A percentile compares a stretch with the other conserved stretches of the same genome.
Conservation (phyloP, 2,329 filamentous ascomycete species). For the Oidium heveae region DNA sequence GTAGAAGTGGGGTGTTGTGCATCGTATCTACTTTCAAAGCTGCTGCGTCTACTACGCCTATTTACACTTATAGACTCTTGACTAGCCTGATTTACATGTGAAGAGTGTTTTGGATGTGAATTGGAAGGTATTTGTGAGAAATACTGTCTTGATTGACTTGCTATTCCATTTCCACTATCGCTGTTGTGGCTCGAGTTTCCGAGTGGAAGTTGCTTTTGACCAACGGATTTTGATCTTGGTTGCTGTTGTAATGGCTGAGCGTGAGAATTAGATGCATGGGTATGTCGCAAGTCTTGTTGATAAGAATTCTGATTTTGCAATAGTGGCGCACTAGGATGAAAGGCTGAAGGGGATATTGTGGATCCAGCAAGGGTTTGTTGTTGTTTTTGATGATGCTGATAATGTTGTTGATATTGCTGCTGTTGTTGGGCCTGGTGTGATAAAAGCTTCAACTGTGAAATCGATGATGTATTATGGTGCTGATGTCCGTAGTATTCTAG, state of each 20-base stretch:
- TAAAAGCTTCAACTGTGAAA: constrained; percentile 8
- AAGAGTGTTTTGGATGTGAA: not conserved
- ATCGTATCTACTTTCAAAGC: not conserved
- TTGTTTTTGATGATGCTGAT: not conserved
- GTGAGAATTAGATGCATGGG: not conserved
- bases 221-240: not conserved
- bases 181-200: not conserved
- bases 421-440: constrained; percentile 8
- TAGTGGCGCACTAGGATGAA: not conserved
- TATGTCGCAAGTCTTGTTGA: not conserved
- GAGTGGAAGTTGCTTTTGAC: not conserved
- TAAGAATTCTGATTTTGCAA: not conserved
- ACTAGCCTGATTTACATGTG: not conserved
- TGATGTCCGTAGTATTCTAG: constrained; percentile 12
- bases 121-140: not conserved
- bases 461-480: constrained; percentile 7
- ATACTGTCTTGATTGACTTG: not conserved
- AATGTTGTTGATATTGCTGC: too few relatives aligned
- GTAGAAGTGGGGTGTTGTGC: not conserved
- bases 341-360: not conserved
- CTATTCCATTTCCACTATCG: not conserved
- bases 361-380: not conserved
- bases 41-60: not conserved
- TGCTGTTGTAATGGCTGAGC: not conserved
- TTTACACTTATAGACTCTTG: not conserved